phyloP scores from a whole-genome alignment of 306 rosid genomes.

The Gastrolobium villosum region DNA sequence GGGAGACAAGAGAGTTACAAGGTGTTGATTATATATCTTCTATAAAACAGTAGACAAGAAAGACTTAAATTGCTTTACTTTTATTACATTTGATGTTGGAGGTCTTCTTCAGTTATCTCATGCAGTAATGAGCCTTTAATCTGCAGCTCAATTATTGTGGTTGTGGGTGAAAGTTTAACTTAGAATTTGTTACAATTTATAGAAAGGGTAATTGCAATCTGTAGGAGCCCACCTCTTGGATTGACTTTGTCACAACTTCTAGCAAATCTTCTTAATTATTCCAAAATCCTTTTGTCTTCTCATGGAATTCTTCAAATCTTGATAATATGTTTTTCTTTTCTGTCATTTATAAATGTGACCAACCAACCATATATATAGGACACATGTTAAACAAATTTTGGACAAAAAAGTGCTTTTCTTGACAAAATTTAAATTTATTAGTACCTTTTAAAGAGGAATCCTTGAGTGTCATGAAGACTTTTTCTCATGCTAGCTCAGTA shows the following conservation, averaged over 20 bases:
- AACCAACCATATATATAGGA: not conserved
- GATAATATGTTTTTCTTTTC: not conserved
- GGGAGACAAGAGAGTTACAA: slow-evolving; percentile 3
- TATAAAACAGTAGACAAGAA: not conserved
- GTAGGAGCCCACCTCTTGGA: not conserved
- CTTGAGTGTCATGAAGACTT: not conserved
- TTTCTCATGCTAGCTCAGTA: not conserved
- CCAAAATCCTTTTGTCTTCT: not conserved
- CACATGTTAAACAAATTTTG: not conserved
- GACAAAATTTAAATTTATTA: not conserved
- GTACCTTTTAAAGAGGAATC: not conserved
- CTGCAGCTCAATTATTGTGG: slow-evolving; percentile 2
- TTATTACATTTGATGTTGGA: not conserved
- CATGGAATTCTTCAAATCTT: not conserved
- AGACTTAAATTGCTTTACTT: not conserved
- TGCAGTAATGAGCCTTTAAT: not conserved
- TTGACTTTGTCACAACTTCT: not conserved
- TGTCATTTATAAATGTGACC: not conserved
- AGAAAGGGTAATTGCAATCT: not conserved
- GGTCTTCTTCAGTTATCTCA: not conserved
- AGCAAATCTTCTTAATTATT: not conserved
- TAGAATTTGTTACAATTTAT: not conserved
- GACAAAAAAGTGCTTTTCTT: not conserved
- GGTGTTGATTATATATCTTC: not conserved
- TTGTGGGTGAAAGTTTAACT: not conserved